Evolutionary conservation across 768 basidiomycete genomes (phyloP).

Genomic region (Artomyces pyxidatus): DNA sequence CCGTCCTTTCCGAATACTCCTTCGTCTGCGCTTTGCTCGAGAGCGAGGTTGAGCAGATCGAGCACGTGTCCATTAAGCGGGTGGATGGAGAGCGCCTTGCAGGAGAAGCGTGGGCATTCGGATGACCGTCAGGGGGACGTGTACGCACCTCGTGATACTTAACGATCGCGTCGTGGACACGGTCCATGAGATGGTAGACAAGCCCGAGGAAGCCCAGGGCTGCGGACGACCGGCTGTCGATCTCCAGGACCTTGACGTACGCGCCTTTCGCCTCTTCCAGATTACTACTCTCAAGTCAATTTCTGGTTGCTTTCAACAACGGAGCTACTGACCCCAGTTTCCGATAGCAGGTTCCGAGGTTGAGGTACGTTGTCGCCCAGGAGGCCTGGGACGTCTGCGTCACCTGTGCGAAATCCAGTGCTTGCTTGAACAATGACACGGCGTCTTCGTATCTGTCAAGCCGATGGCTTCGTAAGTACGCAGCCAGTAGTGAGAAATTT

Average conservation of each 20-base stretch:
- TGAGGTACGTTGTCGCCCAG: slow-evolving; percentile 88
- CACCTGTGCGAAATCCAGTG: slow-evolving; percentile 74
- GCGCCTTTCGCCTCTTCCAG: slow-evolving; percentile 58
- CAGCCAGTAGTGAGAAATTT: too few relatives aligned
- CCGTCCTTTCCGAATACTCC: slow-evolving; percentile 6
- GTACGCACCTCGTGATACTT: slow-evolving; percentile 82
- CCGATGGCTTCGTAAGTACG: too few relatives aligned
- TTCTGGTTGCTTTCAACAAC: too few relatives aligned
- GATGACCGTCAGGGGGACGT: slow-evolving; percentile 2
- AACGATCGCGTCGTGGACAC: slow-evolving; percentile 74
- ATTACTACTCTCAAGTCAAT: too few relatives aligned
- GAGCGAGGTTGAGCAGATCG: slow-evolving; percentile 73
- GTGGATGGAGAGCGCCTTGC: slow-evolving; percentile 60
- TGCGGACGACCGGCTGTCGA: slow-evolving; percentile 77
- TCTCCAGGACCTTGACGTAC: slow-evolving; percentile 75
- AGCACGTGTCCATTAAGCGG: slow-evolving; percentile 77
- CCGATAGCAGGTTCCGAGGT: slow-evolving; percentile 84
- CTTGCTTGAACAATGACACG: slow-evolving; percentile 57
- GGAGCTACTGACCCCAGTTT: slow-evolving; percentile 58
- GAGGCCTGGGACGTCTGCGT: slow-evolving; percentile 79
- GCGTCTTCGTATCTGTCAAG: slow-evolving; percentile 64
- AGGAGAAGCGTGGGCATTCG: slow-evolving; percentile 25
- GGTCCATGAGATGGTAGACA: slow-evolving; percentile 67
- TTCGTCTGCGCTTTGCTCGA: slow-evolving; percentile 34
- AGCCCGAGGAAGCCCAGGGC: slow-evolving; percentile 89